Evolutionary conservation across 257 asterid species (phyloP).

Genomic region (Solanum sejunctum): DNA sequence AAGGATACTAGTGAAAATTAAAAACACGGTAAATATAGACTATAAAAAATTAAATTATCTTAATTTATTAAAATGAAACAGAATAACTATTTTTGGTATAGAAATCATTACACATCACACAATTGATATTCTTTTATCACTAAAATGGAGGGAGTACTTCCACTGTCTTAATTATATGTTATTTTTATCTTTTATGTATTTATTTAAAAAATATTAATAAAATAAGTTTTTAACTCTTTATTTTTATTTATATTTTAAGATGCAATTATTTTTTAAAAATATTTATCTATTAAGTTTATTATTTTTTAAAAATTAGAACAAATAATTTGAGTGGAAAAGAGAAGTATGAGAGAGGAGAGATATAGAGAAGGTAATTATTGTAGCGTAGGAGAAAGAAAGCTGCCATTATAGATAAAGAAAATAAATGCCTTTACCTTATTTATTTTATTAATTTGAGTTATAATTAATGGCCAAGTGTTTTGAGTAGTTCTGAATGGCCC

Average conservation of each 20-base stretch:
- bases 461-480: neutral
- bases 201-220: neutral
- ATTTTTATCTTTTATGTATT: neutral
- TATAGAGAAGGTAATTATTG: constrained; percentile 5
- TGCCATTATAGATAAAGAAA: neutral
- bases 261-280: neutral
- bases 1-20: too few species aligned
- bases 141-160: neutral
- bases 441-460: neutral
- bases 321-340: too few species aligned
- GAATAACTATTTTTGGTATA: neutral
- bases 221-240: too few species aligned
- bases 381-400: neutral
- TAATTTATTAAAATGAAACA: neutral
- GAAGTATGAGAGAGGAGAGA: constrained; percentile 5
- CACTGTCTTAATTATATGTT: neutral
- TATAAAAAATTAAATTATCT: neutral
- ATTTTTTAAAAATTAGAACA: too few species aligned
- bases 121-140: neutral
- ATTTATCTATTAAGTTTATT: too few species aligned
- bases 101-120: neutral
- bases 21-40: too few species aligned
- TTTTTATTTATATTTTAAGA: too few species aligned
- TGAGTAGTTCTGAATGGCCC: neutral
- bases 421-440: neutral